A percentile compares a stretch with the other conserved stretches of the same genome.
Evolutionary conservation across 2,329 filamentous ascomycete genomes (phyloP).

Genomic region (Lomentospora prolificans): DNA sequence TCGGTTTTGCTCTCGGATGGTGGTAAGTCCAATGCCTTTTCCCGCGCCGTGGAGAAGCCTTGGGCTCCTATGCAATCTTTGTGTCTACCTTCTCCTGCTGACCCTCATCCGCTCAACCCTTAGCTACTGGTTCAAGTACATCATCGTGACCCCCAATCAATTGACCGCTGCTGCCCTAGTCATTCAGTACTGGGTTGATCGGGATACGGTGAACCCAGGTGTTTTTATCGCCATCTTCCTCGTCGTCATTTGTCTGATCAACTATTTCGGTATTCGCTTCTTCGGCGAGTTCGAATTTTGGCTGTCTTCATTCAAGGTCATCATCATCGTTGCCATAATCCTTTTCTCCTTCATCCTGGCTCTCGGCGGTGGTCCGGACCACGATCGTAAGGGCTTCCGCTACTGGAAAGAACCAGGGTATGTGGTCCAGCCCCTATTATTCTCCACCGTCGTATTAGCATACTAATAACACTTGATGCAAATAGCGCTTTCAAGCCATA

Average conservation of each 20-base stretch:
- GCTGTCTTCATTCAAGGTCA: constrained; percentile 56
- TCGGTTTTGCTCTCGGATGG: constrained; percentile 71
- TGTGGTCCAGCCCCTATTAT: constrained; percentile 8
- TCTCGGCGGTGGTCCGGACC: constrained; percentile 54
- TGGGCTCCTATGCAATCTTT: too few relatives aligned
- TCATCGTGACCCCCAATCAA: constrained; percentile 79
- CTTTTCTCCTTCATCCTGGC: constrained; percentile 54
- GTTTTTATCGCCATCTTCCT: constrained; percentile 70
- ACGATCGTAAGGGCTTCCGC: constrained; percentile 52
- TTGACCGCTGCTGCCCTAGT: constrained; percentile 71
- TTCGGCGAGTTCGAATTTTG: constrained; percentile 59
- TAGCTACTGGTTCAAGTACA: constrained; percentile 65
- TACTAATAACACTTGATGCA: neutral
- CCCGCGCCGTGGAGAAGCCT: too few relatives aligned
- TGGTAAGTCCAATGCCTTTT: constrained; percentile 34
- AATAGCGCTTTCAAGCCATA: constrained; percentile 38
- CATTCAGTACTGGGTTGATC: constrained; percentile 64
- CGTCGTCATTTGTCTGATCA: constrained; percentile 52
- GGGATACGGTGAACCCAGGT: constrained; percentile 60
- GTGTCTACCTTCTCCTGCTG: too few relatives aligned
- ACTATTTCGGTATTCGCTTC: constrained; percentile 60
- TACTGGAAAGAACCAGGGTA: constrained; percentile 55
- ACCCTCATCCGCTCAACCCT: too few relatives aligned
- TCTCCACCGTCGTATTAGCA: constrained; percentile 20
- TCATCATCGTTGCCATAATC: constrained; percentile 57